Evolutionary conservation across 2,329 filamentous ascomycete genomes (phyloP).

Genomic region (Ascocoryne sarcoides): DNA sequence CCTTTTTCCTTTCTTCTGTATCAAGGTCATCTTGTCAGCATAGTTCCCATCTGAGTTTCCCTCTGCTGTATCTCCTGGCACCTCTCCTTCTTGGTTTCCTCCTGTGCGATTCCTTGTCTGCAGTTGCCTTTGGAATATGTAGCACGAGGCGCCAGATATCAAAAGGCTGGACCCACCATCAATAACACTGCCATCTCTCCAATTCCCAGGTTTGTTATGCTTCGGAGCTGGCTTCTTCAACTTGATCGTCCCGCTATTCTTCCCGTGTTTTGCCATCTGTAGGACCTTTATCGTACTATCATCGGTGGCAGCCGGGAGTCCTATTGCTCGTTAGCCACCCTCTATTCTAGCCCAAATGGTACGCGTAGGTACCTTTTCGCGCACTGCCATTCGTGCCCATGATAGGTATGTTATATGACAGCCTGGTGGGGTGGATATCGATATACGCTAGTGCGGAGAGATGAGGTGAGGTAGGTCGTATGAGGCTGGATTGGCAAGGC

Average conservation of each 20-base stretch:
- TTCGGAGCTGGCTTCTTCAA: slow-evolving; percentile 56
- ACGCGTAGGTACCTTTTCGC: not conserved
- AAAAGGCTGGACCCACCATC: slow-evolving; percentile 40
- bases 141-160: not conserved
- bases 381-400: not conserved
- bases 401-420: not conserved
- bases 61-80: too few relatives aligned
- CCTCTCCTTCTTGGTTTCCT: too few relatives aligned
- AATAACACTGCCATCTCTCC: slow-evolving; percentile 57
- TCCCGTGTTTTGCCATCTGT: not conserved
- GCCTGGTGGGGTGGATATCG: not conserved
- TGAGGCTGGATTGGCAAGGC: too few relatives aligned
- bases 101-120: too few relatives aligned
- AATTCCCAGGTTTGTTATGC: slow-evolving; percentile 59
- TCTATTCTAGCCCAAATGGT: too few relatives aligned
- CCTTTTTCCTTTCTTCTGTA: slow-evolving; percentile 45
- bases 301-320: not conserved
- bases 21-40: not conserved
- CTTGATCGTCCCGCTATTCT: slow-evolving; percentile 41
- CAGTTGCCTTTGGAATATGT: not conserved
- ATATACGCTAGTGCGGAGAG: too few relatives aligned
- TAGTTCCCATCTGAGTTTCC: not conserved
- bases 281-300: slow-evolving; percentile 16
- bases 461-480: too few relatives aligned
- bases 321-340: slow-evolving; percentile 5